Percentiles rank a stretch among this genome's conserved stretches.
These are phyloP conservation scores for Spergularia azorica DNA, from an alignment of 179 eudicot species.

Conservation along the genomic window DNA sequence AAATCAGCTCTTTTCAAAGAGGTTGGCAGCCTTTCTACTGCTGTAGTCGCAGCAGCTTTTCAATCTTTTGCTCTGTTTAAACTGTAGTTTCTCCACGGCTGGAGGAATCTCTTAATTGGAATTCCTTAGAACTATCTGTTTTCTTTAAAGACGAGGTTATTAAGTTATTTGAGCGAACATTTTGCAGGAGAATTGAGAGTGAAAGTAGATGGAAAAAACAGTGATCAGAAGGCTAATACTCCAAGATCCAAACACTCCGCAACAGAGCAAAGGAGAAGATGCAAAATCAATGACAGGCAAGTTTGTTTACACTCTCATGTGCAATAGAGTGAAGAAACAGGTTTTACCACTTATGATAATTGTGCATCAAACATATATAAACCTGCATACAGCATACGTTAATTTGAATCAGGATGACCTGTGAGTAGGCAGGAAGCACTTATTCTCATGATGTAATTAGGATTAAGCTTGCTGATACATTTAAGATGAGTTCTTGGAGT, in stretches of 20 bases:
- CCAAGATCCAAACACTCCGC: conserved; percentile 98
- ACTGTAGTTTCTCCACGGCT: too few relatives aligned
- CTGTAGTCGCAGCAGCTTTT: too few relatives aligned
- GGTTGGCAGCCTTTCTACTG: conserved; percentile 28
- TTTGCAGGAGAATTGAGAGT: conserved; percentile 66
- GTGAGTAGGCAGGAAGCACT: too few relatives aligned
- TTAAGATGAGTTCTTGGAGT: not conserved
- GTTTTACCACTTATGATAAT: not conserved
- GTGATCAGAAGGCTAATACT: conserved; percentile 82
- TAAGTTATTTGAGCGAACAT: not conserved
- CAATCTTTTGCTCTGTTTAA: too few relatives aligned
- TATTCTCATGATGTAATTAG: not conserved
- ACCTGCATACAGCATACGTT: conserved; percentile 1
- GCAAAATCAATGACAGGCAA: conserved; percentile 99
- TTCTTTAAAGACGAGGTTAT: not conserved
- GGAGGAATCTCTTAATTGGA: too few relatives aligned
- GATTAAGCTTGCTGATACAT: not conserved
- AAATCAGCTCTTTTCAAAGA: conserved; percentile 53
- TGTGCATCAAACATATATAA: not conserved
- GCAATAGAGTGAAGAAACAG: not conserved
- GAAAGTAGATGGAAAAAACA: conserved; percentile 65
- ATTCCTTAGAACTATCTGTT: not conserved
- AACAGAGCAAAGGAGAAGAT: conserved; percentile 95
- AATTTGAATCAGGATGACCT: not conserved
- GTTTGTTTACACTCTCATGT: conserved; percentile 26